Conservation (phyloP, 441 rosid species). For the Populus hybrid region DNA sequence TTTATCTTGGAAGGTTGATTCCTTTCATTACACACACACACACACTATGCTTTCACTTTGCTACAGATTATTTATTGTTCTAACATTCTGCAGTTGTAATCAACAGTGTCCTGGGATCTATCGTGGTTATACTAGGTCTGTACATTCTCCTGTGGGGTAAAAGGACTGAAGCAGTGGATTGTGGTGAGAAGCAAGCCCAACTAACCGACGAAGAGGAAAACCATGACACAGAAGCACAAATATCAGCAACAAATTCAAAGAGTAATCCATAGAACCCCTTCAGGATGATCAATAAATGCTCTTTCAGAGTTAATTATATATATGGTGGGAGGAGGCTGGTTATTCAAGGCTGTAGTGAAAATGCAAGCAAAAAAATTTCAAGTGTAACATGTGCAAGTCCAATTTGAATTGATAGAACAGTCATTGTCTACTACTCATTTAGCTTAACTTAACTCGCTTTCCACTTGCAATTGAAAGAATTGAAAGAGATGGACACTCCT, state of each 20-base stretch:
- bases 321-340: neutral
- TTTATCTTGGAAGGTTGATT: constrained; percentile 56
- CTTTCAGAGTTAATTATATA: neutral
- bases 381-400: neutral
- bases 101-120: constrained; percentile 60
- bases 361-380: neutral
- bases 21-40: neutral
- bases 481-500: neutral
- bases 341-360: neutral
- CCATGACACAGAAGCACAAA: constrained; percentile 19
- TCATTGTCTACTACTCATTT: neutral
- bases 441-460: neutral
- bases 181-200: constrained; percentile 26
- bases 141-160: constrained; percentile 71
- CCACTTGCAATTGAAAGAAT: neutral
- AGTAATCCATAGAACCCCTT: neutral
- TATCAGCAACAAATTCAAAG: constrained; percentile 4
- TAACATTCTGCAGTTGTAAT: neutral
- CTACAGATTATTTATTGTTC: neutral
- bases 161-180: constrained; percentile 33
- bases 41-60: neutral
- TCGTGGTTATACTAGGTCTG: constrained; percentile 52
- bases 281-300: neutral
- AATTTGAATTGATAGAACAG: neutral
- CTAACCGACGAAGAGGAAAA: constrained; percentile 13